A percentile compares a stretch with the other conserved stretches of the same genome.
Conservation (phyloP, 176 grass and related monocot species). For the Carex scoparia region DNA sequence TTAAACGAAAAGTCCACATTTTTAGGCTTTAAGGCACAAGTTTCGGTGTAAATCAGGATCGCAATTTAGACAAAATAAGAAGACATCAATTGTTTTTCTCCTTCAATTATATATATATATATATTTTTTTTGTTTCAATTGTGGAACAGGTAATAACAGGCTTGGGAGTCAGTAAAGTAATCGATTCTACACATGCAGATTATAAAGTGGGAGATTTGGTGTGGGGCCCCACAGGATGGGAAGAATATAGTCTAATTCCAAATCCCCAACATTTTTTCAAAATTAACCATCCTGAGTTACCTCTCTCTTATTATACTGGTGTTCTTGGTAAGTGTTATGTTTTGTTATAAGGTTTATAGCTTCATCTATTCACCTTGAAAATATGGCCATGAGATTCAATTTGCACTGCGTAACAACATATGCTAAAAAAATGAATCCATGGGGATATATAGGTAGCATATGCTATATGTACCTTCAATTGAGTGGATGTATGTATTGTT, state of each 20-base stretch:
- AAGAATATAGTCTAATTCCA: conserved; percentile 42
- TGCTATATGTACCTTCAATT: no score
- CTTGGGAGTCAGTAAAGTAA: conserved; percentile 31
- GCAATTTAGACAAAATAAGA: no score
- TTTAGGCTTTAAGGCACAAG: no score
- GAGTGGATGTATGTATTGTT: no score
- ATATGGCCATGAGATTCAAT: background rate
- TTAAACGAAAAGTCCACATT: no score
- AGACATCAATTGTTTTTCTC: no score
- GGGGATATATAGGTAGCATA: background rate
- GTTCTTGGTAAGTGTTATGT: conserved; percentile 26
- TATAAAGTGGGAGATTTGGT: conserved; percentile 29
- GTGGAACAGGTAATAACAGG: conserved; percentile 22
- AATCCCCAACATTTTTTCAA: background rate
- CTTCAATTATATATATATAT: background rate
- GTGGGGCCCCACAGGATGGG: conserved; percentile 38
- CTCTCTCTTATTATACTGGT: conserved; percentile 44
- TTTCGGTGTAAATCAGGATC: no score
- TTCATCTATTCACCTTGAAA: background rate
- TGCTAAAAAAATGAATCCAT: background rate
- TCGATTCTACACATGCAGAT: conserved; percentile 36
- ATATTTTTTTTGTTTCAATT: background rate
- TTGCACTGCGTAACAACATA: background rate
- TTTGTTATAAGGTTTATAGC: background rate
- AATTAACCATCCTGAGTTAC: conserved; percentile 33